Conservation (phyloP, 73 alveolate genomes). For the Paramecium octaurelia region DNA sequence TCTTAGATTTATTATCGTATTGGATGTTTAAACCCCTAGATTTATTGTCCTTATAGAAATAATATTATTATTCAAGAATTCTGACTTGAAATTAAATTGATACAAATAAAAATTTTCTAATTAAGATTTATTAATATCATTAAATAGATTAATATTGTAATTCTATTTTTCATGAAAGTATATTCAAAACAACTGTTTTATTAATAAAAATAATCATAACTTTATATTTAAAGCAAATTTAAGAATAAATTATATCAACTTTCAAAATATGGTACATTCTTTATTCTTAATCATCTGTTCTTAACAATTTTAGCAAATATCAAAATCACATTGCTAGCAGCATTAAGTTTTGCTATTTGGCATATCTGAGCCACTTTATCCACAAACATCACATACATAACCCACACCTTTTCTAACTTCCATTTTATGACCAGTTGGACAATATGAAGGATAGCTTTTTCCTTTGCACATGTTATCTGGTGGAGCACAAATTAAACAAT, state of each 20-base stretch:
- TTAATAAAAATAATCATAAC: no score
- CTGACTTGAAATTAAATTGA: no score
- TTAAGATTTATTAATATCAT: not conserved
- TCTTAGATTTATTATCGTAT: no score
- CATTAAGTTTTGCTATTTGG: not conserved
- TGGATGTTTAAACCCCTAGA: no score
- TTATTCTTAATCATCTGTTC: not conserved
- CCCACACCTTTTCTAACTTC: not conserved
- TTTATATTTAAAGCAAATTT: no score
- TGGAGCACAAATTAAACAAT: conserved; percentile 40
- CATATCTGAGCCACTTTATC: not conserved
- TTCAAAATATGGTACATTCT: not conserved
- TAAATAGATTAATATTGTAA: not conserved
- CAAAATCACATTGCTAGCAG: conserved; percentile 20
- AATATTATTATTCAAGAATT: not conserved
- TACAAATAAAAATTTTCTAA: no score
- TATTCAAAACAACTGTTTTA: no score
- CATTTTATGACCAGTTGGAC: conserved; percentile 38
- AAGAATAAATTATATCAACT: not conserved
- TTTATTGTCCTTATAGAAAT: no score
- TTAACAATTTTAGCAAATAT: not conserved
- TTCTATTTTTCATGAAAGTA: not conserved
- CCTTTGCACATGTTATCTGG: conserved; percentile 9
- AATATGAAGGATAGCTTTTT: not conserved
- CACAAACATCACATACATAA: conserved; percentile 10